Conservation (phyloP, 2,329 filamentous ascomycete genomes). For the Claviceps arundinis region DNA sequence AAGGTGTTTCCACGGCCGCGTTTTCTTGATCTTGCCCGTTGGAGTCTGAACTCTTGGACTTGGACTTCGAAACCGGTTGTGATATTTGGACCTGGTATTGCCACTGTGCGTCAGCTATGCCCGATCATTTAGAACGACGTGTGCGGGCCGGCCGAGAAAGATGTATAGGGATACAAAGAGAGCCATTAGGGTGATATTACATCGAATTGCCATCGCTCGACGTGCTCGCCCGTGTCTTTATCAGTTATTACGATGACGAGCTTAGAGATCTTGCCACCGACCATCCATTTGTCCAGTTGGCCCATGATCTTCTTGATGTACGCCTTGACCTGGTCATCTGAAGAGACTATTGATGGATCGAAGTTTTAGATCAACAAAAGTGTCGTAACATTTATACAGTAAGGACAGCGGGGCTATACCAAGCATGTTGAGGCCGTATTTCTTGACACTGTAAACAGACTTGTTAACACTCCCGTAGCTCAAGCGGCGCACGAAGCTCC, state of each 20-base stretch:
- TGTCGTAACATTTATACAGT: too few relatives aligned
- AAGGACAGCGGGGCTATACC: slow-evolving; percentile 26
- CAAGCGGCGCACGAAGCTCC: too few relatives aligned
- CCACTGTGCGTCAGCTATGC: slow-evolving; percentile 3
- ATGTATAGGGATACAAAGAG: too few relatives aligned
- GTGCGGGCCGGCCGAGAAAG: neutral
- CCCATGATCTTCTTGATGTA: slow-evolving; percentile 99
- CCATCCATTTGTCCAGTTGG: slow-evolving; percentile 96
- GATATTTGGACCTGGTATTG: slow-evolving; percentile 14
- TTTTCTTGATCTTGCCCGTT: slow-evolving; percentile 59
- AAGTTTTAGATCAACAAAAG: slow-evolving; percentile 5
- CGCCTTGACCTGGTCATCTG: slow-evolving; percentile 95
- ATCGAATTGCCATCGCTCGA: slow-evolving; percentile 97
- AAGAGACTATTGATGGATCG: slow-evolving; percentile 48
- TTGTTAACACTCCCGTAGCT: neutral
- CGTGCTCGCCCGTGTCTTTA: slow-evolving; percentile 91
- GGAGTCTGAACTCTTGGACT: slow-evolving; percentile 25
- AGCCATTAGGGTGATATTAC: slow-evolving; percentile 30
- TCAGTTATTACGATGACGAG: slow-evolving; percentile 92
- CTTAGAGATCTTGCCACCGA: slow-evolving; percentile 91
- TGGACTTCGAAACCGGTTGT: slow-evolving; percentile 18
- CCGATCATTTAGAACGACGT: neutral
- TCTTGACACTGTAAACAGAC: slow-evolving; percentile 54
- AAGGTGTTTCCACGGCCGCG: slow-evolving; percentile 20
- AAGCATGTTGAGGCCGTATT: slow-evolving; percentile 98